phyloP scores from a whole-genome alignment of 192 early-diverging fungal species.

The Umbelopsis isabellina region DNA sequence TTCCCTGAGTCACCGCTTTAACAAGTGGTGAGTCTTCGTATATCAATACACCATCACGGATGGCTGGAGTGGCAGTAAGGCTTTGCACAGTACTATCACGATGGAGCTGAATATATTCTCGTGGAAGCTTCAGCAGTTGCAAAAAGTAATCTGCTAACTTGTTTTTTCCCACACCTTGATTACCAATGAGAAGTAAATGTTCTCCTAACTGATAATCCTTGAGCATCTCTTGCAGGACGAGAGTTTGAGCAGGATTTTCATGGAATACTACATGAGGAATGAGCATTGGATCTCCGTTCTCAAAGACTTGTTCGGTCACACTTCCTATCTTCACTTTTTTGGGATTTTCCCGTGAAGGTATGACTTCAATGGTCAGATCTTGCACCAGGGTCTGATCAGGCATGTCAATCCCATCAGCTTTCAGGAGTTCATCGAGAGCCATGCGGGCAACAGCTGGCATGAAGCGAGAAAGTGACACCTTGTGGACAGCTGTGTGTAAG shows the following conservation, averaged over 20 bases:
- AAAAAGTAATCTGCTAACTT: conserved; percentile 72
- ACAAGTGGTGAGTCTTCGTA: conserved; percentile 73
- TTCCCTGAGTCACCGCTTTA: conserved; percentile 49
- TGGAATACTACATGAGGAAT: conserved; percentile 70
- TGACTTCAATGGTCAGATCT: conserved; percentile 51
- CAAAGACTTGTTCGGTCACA: conserved; percentile 49
- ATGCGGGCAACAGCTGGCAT: conserved; percentile 68
- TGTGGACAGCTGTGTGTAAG: conserved; percentile 64
- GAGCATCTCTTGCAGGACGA: conserved; percentile 74
- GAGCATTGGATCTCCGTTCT: conserved; percentile 63
- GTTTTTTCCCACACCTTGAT: conserved; percentile 76
- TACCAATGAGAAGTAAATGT: conserved; percentile 81
- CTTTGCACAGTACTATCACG: conserved; percentile 80
- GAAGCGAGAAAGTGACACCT: conserved; percentile 71
- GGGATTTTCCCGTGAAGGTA: conserved; percentile 53
- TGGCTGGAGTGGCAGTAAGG: conserved; percentile 73
- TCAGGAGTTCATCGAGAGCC: conserved; percentile 65
- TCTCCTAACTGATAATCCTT: conserved; percentile 82
- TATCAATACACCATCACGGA: conserved; percentile 66
- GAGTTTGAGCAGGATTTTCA: conserved; percentile 75
- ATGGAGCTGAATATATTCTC: conserved; percentile 83
- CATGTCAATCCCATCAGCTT: conserved; percentile 54
- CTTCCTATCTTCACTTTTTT: conserved; percentile 56
- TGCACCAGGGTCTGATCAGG: conserved; percentile 38
- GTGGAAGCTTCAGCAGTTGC: conserved; percentile 66